Evolutionary conservation across 108 stramenopile genomes (phyloP), one percentile per base, ranked within the genome.

Genomic region (Cyclostephanos invisitatus): DNA sequence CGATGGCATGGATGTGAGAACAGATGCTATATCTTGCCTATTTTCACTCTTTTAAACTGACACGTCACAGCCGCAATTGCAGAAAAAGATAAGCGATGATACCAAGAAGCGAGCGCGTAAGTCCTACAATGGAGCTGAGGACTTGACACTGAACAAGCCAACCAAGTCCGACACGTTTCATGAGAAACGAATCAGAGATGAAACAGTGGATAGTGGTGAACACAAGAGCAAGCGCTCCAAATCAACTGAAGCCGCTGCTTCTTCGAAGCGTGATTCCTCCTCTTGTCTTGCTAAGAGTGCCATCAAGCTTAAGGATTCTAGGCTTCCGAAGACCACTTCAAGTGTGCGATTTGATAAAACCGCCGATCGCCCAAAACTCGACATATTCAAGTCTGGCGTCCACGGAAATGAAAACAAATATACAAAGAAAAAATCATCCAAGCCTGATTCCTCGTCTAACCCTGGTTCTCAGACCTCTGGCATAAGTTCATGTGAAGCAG

Each of bases 311-410:
- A 71, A 78, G 70, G 70, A 65, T 58, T 78, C 64, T 0, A 78
- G 66, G 49, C 69, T 64, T 28, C 46, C 70, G 6, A 70, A 67
- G 24, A 54, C 77, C 25, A 59, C 15, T 4, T 70, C 77, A 24
- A 56, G 48, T 49, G 77, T 78, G 8, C 63, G 70, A 2, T 78
- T 78, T 70, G 77, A 78, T 60, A 58, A 64, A 57, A 62, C 77
- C 11, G 77, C 57, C 3, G 58, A 42, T 28, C 55, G 77, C 11
- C 77, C 77, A 32, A 78, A 70, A 29, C 42, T 78, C 6, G 77
- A 78, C 40, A 78, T 80, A 15, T 72, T 80, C 55, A 46, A 48
- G 20, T 63, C 78, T 57, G 65, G 57, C 48, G 72, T 73, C 42
- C 62, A 73, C 28, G 32, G 36, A 9, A 68, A 56, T 44, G 51